phyloP scores from a whole-genome alignment of 495 filamentous ascomycete species.

The Xylaria telfairii region DNA sequence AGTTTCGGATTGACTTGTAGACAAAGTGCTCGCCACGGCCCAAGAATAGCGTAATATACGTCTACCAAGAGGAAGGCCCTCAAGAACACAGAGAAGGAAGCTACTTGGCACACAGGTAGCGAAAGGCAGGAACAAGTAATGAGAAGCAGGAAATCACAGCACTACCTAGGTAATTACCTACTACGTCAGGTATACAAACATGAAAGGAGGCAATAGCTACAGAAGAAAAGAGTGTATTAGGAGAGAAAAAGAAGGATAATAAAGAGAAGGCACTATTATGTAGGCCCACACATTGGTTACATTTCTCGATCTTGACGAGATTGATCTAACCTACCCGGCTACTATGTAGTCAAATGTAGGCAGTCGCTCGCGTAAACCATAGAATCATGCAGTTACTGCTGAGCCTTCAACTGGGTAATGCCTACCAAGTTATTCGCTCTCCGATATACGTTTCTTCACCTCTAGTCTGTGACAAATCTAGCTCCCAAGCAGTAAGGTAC shows the following conservation, averaged over 20 bases:
- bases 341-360: too few relatives aligned
- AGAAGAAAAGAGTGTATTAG: not conserved
- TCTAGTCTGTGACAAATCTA: not conserved
- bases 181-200: not conserved
- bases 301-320: too few relatives aligned
- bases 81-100: not conserved
- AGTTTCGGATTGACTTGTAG: not conserved
- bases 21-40: not conserved
- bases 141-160: not conserved
- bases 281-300: not conserved
- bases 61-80: not conserved
- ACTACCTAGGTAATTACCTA: too few relatives aligned
- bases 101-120: not conserved
- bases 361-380: too few relatives aligned
- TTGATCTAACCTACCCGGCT: too few relatives aligned
- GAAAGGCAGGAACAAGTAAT: not conserved
- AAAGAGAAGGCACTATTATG: not conserved
- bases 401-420: not conserved
- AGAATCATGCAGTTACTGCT: not conserved
- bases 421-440: not conserved
- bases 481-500: not conserved
- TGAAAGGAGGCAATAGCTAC: not conserved
- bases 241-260: not conserved
- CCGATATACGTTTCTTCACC: too few relatives aligned
- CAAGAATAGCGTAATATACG: not conserved